These are phyloP conservation scores for Diplodia intermedia DNA, from an alignment of 2,329 filamentous ascomycete species.

Conservation along the genomic window DNA sequence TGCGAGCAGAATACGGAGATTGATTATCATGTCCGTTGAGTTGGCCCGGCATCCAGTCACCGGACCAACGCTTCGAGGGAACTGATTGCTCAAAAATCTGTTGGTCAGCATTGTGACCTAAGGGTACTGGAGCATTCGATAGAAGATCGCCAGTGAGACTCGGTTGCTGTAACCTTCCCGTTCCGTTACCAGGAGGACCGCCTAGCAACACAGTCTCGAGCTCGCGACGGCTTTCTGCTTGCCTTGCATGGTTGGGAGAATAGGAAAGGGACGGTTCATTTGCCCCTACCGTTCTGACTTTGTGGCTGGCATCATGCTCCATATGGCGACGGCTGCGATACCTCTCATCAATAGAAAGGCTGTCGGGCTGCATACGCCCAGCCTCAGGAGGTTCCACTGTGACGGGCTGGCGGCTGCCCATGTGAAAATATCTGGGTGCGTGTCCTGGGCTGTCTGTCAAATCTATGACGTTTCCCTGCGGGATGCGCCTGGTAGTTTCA, in stretches of 20 bases:
- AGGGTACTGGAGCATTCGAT: slow-evolving; percentile 12
- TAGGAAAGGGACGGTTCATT: slow-evolving; percentile 5
- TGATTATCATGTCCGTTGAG: background rate
- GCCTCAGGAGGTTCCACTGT: background rate
- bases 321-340: slow-evolving; percentile 13
- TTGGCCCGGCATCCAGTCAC: slow-evolving; percentile 7
- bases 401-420: background rate
- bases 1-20: slow-evolving; percentile 1
- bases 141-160: background rate
- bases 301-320: slow-evolving; percentile 3
- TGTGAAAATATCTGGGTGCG: slow-evolving; percentile 2
- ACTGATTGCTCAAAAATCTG: slow-evolving; percentile 6
- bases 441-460: slow-evolving; percentile 13
- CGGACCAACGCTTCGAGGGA: slow-evolving; percentile 13
- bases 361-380: background rate
- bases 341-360: slow-evolving; percentile 1
- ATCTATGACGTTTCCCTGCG: slow-evolving; percentile 8
- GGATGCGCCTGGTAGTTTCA: background rate
- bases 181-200: background rate
- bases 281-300: slow-evolving; percentile 6
- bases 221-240: background rate
- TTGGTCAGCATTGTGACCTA: slow-evolving; percentile 8
- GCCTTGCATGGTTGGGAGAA: background rate
- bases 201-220: background rate
- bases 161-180: background rate